These are phyloP conservation scores for Sapria himalayana DNA, from an alignment of 345 rosid species.

Conservation along the genomic window DNA sequence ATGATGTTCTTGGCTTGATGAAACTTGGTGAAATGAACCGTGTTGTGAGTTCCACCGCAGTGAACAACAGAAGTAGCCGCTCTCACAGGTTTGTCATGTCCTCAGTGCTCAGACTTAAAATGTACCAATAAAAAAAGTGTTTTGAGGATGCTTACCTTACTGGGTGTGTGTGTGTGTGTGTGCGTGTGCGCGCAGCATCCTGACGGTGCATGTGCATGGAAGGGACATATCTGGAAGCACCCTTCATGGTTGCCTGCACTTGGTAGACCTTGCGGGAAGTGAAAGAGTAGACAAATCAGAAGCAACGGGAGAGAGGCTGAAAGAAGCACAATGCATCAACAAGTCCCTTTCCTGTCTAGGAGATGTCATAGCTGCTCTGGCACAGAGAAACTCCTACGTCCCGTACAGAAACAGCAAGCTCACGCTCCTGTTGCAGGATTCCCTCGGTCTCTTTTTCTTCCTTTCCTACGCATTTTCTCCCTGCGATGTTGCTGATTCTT, in stretches of 20 bases:
- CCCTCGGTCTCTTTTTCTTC: constrained; percentile 34
- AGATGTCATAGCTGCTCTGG: constrained; percentile 78
- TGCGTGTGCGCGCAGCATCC: constrained; percentile 30
- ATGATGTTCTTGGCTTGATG: constrained; percentile 65
- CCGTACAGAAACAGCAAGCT: constrained; percentile 98
- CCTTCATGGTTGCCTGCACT: constrained; percentile 63
- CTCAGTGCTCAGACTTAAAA: too few relatives aligned
- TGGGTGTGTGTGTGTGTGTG: constrained; percentile 5
- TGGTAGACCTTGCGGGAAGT: constrained; percentile 97
- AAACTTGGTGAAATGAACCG: constrained; percentile 74
- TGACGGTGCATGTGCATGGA: constrained; percentile 71
- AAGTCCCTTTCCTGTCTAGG: constrained; percentile 88
- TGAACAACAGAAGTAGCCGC: constrained; percentile 67
- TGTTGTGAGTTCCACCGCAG: constrained; percentile 61
- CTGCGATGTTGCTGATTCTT: constrained; percentile 12
- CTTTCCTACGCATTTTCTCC: neutral
- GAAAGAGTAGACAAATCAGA: constrained; percentile 88
- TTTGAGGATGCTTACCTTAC: too few relatives aligned
- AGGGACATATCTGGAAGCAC: constrained; percentile 48
- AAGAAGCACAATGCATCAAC: constrained; percentile 80
- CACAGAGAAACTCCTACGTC: constrained; percentile 70
- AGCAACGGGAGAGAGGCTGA: constrained; percentile 82
- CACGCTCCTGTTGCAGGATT: constrained; percentile 80
- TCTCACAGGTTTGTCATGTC: constrained; percentile 85
- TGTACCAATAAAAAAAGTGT: too few relatives aligned